Evolutionary conservation across 139 green algal genomes (phyloP).

Genomic region (Tetradesmus lagerheimii): DNA sequence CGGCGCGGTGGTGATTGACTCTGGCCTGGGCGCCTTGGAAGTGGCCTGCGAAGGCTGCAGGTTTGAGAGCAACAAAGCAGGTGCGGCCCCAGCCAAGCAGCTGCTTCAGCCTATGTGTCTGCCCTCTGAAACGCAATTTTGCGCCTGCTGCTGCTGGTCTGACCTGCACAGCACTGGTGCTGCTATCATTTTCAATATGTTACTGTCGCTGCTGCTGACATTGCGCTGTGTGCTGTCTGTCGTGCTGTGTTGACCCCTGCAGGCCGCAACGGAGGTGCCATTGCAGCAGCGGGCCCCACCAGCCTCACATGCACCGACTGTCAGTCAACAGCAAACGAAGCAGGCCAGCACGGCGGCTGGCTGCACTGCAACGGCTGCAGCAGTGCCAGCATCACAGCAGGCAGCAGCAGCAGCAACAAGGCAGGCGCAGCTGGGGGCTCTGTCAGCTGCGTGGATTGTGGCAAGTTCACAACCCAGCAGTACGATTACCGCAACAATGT

Average conservation of each 20-base stretch:
- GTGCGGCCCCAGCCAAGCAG: neutral
- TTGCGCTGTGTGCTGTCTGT: neutral
- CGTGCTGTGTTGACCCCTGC: neutral
- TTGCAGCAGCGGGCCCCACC: neutral
- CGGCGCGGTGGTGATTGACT: conserved; percentile 6
- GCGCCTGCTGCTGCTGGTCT: too few relatives aligned
- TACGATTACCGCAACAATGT: neutral
- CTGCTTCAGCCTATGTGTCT: too few relatives aligned
- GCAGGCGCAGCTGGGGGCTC: conserved; percentile 6
- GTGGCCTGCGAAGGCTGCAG: neutral
- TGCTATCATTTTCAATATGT: too few relatives aligned
- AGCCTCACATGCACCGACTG: neutral
- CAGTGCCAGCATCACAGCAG: neutral
- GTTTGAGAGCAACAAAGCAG: neutral
- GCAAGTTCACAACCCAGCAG: neutral
- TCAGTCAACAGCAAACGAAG: neutral
- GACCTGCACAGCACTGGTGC: too few relatives aligned
- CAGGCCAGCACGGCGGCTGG: neutral
- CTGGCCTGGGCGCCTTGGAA: neutral
- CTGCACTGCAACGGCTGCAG: conserved; percentile 3
- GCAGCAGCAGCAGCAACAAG: conserved; percentile 13
- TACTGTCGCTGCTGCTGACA: too few relatives aligned
- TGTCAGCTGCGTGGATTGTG: neutral
- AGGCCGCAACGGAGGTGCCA: neutral
- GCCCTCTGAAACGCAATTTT: too few relatives aligned